Percentiles rank a stretch among this genome's conserved stretches.
Evolutionary conservation across 306 rosid genomes (phyloP).

Genomic region (Ormosia semicastrata): DNA sequence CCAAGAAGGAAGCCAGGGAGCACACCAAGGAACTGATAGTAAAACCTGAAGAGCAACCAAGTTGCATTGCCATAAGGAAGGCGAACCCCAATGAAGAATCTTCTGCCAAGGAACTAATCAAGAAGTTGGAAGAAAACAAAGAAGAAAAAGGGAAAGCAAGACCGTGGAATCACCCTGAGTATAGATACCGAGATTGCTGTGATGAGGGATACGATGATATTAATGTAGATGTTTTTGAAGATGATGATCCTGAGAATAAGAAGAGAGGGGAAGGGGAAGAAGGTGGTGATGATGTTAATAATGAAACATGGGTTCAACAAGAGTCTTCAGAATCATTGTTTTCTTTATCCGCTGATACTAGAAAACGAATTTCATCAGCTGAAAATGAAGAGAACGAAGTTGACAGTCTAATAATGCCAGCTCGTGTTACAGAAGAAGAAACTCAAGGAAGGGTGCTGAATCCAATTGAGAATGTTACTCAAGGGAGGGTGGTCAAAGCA

Average conservation of each 20-base stretch:
- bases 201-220: slow-evolving; percentile 24
- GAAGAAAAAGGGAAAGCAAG: slow-evolving; percentile 20
- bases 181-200: slow-evolving; percentile 30
- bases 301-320: slow-evolving; percentile 18
- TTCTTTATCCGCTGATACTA: slow-evolving; percentile 57
- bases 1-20: not conserved
- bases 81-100: slow-evolving; percentile 25
- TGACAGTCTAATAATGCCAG: slow-evolving; percentile 41
- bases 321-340: slow-evolving; percentile 82
- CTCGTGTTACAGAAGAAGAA: not conserved
- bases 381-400: slow-evolving; percentile 62
- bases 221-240: not conserved
- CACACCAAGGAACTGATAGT: slow-evolving; percentile 16
- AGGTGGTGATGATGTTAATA: not conserved
- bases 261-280: not conserved
- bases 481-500: slow-evolving; percentile 40
- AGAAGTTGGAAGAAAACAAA: slow-evolving; percentile 3
- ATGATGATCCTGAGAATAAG: not conserved
- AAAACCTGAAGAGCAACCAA: slow-evolving; percentile 33
- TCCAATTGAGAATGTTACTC: slow-evolving; percentile 61
- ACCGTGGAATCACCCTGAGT: not conserved
- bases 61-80: slow-evolving; percentile 14
- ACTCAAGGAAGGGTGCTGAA: slow-evolving; percentile 37
- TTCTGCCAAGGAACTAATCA: slow-evolving; percentile 13
- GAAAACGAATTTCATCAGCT: slow-evolving; percentile 37